Evolutionary conservation across 805 yeast species (phyloP), one percentile per base, ranked within the genome.

Genomic region (Starmerella geochares): DNA sequence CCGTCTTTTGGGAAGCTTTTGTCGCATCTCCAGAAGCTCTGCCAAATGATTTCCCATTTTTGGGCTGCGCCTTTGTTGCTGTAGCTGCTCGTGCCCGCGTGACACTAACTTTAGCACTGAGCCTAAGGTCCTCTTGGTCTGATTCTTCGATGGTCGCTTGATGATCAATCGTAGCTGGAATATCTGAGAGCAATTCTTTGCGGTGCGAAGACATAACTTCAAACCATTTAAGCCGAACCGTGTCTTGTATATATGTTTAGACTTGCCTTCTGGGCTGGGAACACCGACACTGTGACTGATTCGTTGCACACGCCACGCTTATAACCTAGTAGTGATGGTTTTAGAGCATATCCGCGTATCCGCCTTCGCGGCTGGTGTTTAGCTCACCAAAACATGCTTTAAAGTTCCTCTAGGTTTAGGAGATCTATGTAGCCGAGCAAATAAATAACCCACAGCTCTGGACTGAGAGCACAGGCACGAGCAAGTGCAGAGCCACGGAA

Each of bases 381-480:
- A 27, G 33, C 44, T 25, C 44, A 40, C 23, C 32, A 5, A 16
- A 27, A 27, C 9, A 3, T 7, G 27, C 33, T 8, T 27, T 40
- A 40, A 40, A 16, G 33, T 40, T 40, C 16, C 32, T 31, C n/a
- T 24, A 40, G 44, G 44, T 40, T 27, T 25, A 40, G 44, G 44
- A 40, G 44, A 40, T 25, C 33, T 27, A 3, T 23, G 42, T 33
- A 8, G 23, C 21, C 16, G 37, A 10, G 23, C 21, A 27, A 27
- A 27, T 27, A 27, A 27, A n/a, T n/a, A n/a, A n/a, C n/a, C n/a
- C n/a, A n/a, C n/a, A n/a, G n/a, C n/a, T n/a, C n/a, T n/a, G n/a
- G n/a, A n/a, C n/a, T n/a, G n/a, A n/a, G n/a, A n/a, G n/a, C n/a
- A n/a, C n/a, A n/a, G n/a, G n/a, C n/a, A n/a, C n/a, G n/a, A n/a